phyloP scores from a whole-genome alignment of 345 rosid genomes.

The Acer saccharum region DNA sequence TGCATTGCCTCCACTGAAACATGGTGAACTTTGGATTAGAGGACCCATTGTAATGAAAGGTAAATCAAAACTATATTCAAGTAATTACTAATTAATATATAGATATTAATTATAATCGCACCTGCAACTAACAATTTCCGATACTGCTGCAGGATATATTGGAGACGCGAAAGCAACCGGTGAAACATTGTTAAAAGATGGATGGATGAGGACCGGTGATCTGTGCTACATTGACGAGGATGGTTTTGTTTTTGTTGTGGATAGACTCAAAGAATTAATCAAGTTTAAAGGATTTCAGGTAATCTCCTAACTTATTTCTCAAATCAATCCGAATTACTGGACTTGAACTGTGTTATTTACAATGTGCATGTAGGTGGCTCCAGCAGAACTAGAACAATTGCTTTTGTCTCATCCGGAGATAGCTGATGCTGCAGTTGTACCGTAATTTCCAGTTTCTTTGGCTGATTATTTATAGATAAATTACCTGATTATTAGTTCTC shows the following conservation, averaged over 20 bases:
- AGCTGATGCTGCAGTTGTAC: slow-evolving; percentile 37
- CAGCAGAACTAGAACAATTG: slow-evolving; percentile 44
- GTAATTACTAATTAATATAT: too few species aligned
- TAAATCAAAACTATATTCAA: neutral
- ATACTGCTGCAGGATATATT: slow-evolving; percentile 28
- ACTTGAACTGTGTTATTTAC: too few species aligned
- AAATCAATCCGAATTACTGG: too few species aligned
- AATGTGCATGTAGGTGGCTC: slow-evolving; percentile 33
- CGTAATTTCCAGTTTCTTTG: slow-evolving; percentile 17
- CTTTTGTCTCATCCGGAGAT: slow-evolving; percentile 38
- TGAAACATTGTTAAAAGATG: slow-evolving; percentile 20
- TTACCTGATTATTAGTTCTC: too few species aligned
- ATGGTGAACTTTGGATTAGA: slow-evolving; percentile 41
- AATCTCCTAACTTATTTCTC: too few species aligned
- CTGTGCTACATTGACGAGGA: slow-evolving; percentile 39
- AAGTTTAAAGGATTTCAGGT: slow-evolving; percentile 51
- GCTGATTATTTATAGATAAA: too few species aligned
- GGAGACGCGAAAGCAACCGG: slow-evolving; percentile 32
- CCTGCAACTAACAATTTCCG: too few species aligned
- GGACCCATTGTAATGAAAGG: slow-evolving; percentile 37
- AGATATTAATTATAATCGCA: too few species aligned
- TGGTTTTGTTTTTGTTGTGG: slow-evolving; percentile 40
- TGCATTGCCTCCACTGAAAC: slow-evolving; percentile 23
- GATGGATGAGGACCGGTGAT: slow-evolving; percentile 52
- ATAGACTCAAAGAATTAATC: slow-evolving; percentile 49